Percentiles rank a stretch among this genome's conserved stretches.
Conservation (phyloP, 352 stramenopile species). For the Pythium insidiosum region DNA sequence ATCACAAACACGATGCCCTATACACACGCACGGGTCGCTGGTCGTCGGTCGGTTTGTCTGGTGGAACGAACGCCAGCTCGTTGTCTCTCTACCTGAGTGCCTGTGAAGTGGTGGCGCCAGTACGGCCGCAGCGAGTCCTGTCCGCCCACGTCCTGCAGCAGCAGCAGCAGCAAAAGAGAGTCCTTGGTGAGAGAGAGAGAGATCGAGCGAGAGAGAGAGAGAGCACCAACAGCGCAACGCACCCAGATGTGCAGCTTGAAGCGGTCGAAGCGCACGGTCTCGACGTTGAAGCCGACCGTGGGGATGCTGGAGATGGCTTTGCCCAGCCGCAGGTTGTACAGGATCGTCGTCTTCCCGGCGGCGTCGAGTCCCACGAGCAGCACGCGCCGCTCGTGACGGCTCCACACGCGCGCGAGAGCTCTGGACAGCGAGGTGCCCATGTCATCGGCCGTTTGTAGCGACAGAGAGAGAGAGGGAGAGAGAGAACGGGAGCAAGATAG, state of each 20-base stretch:
- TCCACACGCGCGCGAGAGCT: conserved; percentile 61
- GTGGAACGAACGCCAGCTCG: no score
- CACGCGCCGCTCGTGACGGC: conserved; percentile 64
- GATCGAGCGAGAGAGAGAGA: no score
- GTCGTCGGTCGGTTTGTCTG: no score
- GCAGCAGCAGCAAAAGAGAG: no score
- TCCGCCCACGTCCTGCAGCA: conserved; percentile 69
- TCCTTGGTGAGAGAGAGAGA: no score
- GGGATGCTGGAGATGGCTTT: conserved; percentile 76
- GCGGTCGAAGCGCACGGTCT: conserved; percentile 62
- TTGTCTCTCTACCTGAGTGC: conserved; percentile 77
- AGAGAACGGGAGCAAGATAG: no score
- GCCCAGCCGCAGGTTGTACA: conserved; percentile 70
- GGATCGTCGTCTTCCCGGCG: conserved; percentile 74
- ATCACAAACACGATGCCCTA: conserved; percentile 81
- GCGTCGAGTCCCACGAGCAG: conserved; percentile 71
- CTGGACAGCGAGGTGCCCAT: conserved; percentile 72
- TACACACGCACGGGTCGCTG: no score
- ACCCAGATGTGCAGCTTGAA: conserved; percentile 83
- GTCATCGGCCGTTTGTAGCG: conserved; percentile 22
- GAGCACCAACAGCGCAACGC: conserved; percentile 1
- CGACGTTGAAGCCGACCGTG: conserved; percentile 78
- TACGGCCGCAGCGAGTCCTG: conserved; percentile 75
- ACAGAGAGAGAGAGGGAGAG: no score
- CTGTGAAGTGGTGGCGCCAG: conserved; percentile 81